Conservation (phyloP, 2,329 filamentous ascomycete genomes). For the Fusarium camptoceras region DNA sequence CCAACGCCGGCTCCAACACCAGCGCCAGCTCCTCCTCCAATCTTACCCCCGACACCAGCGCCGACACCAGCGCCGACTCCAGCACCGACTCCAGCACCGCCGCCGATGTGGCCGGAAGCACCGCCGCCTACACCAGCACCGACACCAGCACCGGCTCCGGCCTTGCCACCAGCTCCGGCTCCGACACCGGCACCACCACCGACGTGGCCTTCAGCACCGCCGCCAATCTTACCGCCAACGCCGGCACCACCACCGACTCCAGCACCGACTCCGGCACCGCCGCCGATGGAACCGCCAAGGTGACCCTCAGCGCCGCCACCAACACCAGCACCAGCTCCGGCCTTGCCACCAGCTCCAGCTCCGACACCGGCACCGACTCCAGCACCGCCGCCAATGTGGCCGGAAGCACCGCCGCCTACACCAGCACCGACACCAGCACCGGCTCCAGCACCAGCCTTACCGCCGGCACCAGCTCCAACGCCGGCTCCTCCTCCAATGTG, state of each 20-base stretch:
- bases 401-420: not conserved
- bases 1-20: not conserved
- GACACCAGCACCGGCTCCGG: not conserved
- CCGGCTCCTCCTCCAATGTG: too few relatives aligned
- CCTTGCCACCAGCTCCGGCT: not conserved
- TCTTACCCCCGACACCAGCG: too few relatives aligned
- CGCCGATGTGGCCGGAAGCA: not conserved
- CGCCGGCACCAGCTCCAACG: too few relatives aligned
- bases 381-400: too few relatives aligned
- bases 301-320: not conserved
- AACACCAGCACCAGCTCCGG: not conserved
- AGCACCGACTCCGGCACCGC: not conserved
- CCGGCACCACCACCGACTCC: not conserved
- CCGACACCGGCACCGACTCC: not conserved
- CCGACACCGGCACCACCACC: not conserved
- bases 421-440: conserved; percentile 5
- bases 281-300: too few relatives aligned
- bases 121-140: not conserved
- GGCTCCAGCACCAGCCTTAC: conserved; percentile 2
- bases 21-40: too few relatives aligned
- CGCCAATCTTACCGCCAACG: not conserved
- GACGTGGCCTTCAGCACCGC: not conserved
- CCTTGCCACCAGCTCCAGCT: not conserved
- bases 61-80: not conserved
- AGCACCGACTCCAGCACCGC: not conserved